Base-by-base conservation (phyloP, 495 filamentous ascomycete genomes). In the Lophium mytilinum region DNA sequence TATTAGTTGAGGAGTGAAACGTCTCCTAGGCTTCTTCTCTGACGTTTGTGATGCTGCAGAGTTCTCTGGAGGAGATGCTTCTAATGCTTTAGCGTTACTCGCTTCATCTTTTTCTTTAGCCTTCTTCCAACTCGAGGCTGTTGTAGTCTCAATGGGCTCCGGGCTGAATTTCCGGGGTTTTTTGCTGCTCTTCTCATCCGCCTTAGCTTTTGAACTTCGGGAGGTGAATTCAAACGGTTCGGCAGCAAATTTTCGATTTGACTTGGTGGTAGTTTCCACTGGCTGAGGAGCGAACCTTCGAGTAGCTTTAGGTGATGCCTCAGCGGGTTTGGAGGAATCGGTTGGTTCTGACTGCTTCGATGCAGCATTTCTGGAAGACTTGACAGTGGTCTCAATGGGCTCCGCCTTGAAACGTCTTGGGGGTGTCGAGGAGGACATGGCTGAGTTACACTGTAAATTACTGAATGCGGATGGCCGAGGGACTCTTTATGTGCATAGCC, bases 1-100 rank as follows among this genome's bases (percentile, higher is more conserved):
- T 46, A 84, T 78, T 30, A 84, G 67, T 51, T 83, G 74, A 1
- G 81, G 83, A 19, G 74, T 70, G 57, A 84, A 85, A 58, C 71
- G 77, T 49, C 78, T 61, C 69, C 57, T 67, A 46, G 53, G 61
- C 18, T 46, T 48, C 18, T 49, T 51, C 36, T 55, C 19, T 17
- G 37, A 21, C 47, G 34, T 18, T 19, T 14, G 6, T 9, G 24
- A 24, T 42, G 45, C 19, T 37, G 52, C 55, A 41, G 40, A 40
- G 37, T 50, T 50, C 41, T 46, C 14, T 46, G 12, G 35, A 7
- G 43, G 12, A 50, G 41, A 49, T 14, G 24, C 12, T 14, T 19
- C 46, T 24, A 12, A n/a, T 21, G 15, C n/a, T 21, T 15, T n/a
- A 47, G 43, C 14, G 10, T 47, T n/a, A 17, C 18, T 21, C 10